Percentiles rank a stretch among this genome's conserved stretches.
phyloP scores from a whole-genome alignment of 768 basidiomycete species.

The Tulasnella sp. region DNA sequence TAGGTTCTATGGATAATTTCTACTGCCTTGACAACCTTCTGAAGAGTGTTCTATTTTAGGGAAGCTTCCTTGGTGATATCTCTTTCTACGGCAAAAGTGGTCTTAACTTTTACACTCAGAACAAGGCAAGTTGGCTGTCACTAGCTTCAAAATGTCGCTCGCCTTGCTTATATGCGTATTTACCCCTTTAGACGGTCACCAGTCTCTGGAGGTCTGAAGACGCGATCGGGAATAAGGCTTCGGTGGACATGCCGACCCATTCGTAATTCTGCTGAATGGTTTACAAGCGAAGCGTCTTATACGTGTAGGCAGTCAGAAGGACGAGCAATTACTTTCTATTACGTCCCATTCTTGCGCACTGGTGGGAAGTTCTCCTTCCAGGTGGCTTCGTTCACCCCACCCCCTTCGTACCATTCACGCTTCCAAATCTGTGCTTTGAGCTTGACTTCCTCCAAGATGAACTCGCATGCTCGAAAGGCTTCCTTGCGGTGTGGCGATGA shows the following conservation, averaged over 20 bases:
- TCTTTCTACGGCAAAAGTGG: conserved; percentile 90
- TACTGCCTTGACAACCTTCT: background rate
- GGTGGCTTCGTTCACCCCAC: conserved; percentile 26
- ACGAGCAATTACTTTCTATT: no score
- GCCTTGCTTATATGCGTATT: background rate
- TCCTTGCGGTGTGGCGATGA: conserved; percentile 77
- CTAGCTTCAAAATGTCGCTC: background rate
- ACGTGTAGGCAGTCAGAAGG: background rate
- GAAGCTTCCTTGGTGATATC: conserved; percentile 72
- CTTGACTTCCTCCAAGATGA: conserved; percentile 80
- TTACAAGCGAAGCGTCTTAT: background rate
- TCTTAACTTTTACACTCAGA: conserved; percentile 92
- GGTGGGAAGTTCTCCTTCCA: conserved; percentile 15
- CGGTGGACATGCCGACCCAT: conserved; percentile 67
- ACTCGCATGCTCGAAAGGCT: conserved; percentile 69
- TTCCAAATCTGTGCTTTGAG: conserved; percentile 83
- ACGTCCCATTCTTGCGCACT: background rate
- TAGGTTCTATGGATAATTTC: conserved; percentile 19
- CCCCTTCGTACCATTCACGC: conserved; percentile 73
- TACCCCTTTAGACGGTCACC: conserved; percentile 85
- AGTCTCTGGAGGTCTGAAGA: conserved; percentile 81
- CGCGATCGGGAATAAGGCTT: conserved; percentile 49
- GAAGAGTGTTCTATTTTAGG: conserved; percentile 29
- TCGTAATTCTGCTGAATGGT: no score
- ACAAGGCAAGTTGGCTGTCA: conserved; percentile 44